Evolutionary conservation across 208 protist genomes (phyloP).

Genomic region (Trypanosoma cruzi): DNA sequence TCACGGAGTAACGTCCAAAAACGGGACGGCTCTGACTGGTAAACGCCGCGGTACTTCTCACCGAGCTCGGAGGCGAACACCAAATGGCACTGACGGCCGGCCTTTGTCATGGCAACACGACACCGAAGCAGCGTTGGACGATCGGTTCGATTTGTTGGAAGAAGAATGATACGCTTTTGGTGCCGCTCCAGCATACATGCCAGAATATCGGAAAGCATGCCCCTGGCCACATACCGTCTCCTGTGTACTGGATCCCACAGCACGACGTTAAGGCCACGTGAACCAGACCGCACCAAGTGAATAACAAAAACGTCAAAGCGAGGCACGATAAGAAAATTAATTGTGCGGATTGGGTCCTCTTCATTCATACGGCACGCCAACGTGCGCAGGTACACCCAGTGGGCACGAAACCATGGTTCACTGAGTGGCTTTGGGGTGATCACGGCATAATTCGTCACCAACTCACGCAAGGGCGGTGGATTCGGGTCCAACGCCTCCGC

Average conservation of each 20-base stretch:
- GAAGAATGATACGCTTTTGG: slow-evolving; percentile 62
- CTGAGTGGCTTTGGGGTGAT: slow-evolving; percentile 30
- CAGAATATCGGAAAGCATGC: slow-evolving; percentile 87
- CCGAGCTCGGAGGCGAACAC: slow-evolving; percentile 74
- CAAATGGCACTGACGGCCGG: slow-evolving; percentile 49
- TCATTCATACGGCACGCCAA: slow-evolving; percentile 48
- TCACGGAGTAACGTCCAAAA: slow-evolving; percentile 75
- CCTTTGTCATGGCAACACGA: slow-evolving; percentile 68
- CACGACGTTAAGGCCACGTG: slow-evolving; percentile 67
- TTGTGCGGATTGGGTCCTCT: slow-evolving; percentile 54
- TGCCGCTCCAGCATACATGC: slow-evolving; percentile 66
- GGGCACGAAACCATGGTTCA: slow-evolving; percentile 47
- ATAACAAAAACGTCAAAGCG: slow-evolving; percentile 71
- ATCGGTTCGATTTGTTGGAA: slow-evolving; percentile 88
- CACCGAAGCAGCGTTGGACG: slow-evolving; percentile 76
- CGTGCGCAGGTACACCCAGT: slow-evolving; percentile 70
- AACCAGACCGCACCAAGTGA: slow-evolving; percentile 80
- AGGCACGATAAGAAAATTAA: slow-evolving; percentile 54
- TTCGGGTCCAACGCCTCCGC: slow-evolving; percentile 32
- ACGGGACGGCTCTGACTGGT: slow-evolving; percentile 65
- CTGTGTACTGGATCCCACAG: slow-evolving; percentile 59
- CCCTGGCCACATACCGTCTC: slow-evolving; percentile 63
- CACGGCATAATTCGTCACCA: slow-evolving; percentile 20
- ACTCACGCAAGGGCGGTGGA: slow-evolving; percentile 29
- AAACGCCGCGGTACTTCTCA: slow-evolving; percentile 59